phyloP scores from a whole-genome alignment of 176 grass and related monocot genomes.

The Bonia amplexicaulis region DNA sequence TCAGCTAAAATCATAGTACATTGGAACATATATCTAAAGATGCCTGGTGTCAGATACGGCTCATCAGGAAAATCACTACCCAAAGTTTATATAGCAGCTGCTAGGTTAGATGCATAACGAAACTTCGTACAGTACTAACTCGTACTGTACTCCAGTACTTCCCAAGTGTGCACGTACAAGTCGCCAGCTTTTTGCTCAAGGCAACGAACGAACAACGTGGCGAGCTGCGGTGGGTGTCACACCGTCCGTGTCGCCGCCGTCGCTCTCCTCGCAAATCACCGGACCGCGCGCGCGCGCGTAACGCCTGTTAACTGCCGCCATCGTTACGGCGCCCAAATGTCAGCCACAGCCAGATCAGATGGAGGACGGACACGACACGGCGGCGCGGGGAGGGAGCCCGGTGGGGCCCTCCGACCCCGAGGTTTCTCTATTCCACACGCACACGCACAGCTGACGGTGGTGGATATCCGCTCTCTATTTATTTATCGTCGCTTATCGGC shows the following conservation, averaged over 20 bases:
- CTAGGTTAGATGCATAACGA: no score
- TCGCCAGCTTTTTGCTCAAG: no score
- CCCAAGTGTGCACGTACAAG: no score
- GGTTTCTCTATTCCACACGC: conserved; percentile 25
- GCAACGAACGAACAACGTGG: no score
- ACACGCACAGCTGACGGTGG: neutral
- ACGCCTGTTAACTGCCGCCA: neutral
- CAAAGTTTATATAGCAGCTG: no score
- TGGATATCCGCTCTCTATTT: neutral
- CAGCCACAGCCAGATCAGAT: neutral
- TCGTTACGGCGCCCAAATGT: conserved; percentile 25
- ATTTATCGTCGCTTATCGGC: neutral
- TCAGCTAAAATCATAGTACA: no score
- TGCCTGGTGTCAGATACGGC: no score
- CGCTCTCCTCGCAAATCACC: neutral
- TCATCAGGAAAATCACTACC: no score
- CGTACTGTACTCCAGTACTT: no score
- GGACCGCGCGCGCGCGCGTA: neutral
- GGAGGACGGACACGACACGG: neutral
- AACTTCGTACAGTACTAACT: no score
- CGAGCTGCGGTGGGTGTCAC: conserved; percentile 2
- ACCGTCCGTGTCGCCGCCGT: neutral
- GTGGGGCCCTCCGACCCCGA: no score
- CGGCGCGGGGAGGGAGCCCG: neutral
- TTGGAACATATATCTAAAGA: no score